These are phyloP conservation scores for Teunomyces aglyptinius DNA, from an alignment of 805 yeast genomes.

Conservation along the genomic window DNA sequence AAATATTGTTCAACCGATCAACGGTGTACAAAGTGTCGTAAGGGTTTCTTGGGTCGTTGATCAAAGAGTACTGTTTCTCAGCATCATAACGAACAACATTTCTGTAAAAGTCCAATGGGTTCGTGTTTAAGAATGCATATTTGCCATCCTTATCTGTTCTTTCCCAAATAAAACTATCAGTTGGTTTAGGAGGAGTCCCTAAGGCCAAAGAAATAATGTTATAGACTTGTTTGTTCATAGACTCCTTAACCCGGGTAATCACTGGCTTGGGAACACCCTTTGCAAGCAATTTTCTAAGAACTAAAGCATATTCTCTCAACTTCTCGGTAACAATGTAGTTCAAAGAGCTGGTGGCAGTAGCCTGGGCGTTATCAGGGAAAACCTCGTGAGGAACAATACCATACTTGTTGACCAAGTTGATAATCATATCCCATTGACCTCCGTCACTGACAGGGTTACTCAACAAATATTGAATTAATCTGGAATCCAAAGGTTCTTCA, in stretches of 20 bases:
- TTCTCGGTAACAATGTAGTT: constrained; percentile 65
- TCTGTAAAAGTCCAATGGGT: constrained; percentile 65
- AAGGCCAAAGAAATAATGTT: constrained; percentile 64
- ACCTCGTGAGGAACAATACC: constrained; percentile 74
- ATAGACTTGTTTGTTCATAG: constrained; percentile 60
- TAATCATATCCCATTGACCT: constrained; percentile 85
- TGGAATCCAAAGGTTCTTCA: constrained; percentile 62
- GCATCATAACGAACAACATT: constrained; percentile 54
- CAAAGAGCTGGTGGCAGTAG: constrained; percentile 53
- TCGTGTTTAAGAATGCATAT: constrained; percentile 48
- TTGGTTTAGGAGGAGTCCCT: constrained; percentile 78
- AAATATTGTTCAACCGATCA: constrained; percentile 71
- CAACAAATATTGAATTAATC: constrained; percentile 65
- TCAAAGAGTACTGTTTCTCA: constrained; percentile 57
- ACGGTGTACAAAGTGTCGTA: constrained; percentile 64
- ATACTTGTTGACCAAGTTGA: constrained; percentile 73
- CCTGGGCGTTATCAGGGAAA: constrained; percentile 67
- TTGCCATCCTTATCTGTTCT: constrained; percentile 69
- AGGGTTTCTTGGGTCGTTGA: constrained; percentile 80
- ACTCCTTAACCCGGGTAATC: constrained; percentile 31
- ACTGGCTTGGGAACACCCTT: constrained; percentile 40
- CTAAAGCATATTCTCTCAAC: constrained; percentile 75
- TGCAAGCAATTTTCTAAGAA: constrained; percentile 52
- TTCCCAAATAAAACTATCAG: constrained; percentile 70
- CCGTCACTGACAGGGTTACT: constrained; percentile 75